Percentiles rank a stretch among this genome's conserved stretches.
These are phyloP conservation scores for Inga oerstediana DNA, from an alignment of 306 rosid genomes.

Conservation along the genomic window DNA sequence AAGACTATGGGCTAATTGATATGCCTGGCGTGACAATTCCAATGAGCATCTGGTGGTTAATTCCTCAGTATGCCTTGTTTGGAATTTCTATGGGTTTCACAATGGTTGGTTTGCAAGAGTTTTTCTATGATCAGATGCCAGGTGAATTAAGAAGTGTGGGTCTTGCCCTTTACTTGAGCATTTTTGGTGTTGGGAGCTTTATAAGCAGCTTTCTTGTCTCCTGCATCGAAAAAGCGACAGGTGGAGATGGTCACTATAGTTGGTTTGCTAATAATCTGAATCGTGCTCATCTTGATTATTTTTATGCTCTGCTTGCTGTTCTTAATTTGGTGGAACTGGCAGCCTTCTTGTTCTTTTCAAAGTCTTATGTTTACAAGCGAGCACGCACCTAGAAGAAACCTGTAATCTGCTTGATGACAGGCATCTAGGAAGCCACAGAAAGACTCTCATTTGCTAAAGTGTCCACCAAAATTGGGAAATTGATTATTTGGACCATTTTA, in stretches of 20 bases:
- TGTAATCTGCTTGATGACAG: background rate
- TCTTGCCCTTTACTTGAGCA: slow-evolving; percentile 62
- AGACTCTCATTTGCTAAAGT: background rate
- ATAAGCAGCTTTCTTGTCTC: slow-evolving; percentile 67
- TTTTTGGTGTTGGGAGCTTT: slow-evolving; percentile 66
- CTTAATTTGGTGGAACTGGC: slow-evolving; percentile 39
- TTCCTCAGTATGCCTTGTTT: slow-evolving; percentile 61
- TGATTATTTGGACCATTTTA: background rate
- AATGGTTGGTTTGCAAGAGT: slow-evolving; percentile 78
- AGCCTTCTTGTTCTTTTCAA: slow-evolving; percentile 35
- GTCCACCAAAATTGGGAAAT: background rate
- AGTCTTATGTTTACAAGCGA: slow-evolving; percentile 32
- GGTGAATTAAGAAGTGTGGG: slow-evolving; percentile 68
- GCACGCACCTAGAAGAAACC: background rate
- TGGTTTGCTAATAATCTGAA: slow-evolving; percentile 74
- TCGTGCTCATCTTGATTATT: slow-evolving; percentile 73
- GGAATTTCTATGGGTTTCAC: slow-evolving; percentile 65
- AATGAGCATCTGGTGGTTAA: slow-evolving; percentile 79
- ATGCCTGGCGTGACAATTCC: slow-evolving; percentile 55
- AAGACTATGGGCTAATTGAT: slow-evolving; percentile 56
- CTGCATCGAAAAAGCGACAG: slow-evolving; percentile 35
- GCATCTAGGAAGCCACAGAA: background rate
- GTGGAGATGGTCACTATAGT: slow-evolving; percentile 40
- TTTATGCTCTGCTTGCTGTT: slow-evolving; percentile 64
- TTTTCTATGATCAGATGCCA: slow-evolving; percentile 79